Evolutionary conservation across 2,329 filamentous ascomycete species (phyloP), one percentile per base, ranked within the genome.

Genomic region (Venturia oleaginea): DNA sequence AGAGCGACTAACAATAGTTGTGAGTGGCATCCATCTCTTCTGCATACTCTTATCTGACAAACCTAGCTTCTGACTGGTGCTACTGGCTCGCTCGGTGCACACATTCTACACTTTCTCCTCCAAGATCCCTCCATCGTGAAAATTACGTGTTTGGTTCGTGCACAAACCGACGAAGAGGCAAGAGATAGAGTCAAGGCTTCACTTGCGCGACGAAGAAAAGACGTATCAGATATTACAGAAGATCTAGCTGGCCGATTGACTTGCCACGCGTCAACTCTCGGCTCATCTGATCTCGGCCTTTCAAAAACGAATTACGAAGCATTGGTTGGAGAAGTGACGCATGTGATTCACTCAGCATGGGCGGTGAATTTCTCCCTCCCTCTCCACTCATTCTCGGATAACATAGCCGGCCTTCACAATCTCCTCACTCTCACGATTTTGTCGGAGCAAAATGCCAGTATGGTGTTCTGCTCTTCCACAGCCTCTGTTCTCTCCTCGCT

Each of bases 41-140:
- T 30, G 15, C 19, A 34, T 8, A 57, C 1, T 34, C 51, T 57
- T 10, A 1, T 34, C 30, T 57, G 30, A 57, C 30, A 10, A 57
- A 34, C 3, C 6, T 34, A 57, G 3, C n/a, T 64, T 19, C 43
- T 65, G 13, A 89, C 86, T 0, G 87, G 87, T 1, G 81, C 82
- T 0, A 89, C 87, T 0, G 87, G 87, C 0, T 86, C 85, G 1
- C 77, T 89, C 0, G 87, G 87, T 1, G 79, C 83, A 0, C 85
- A 88, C 67, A 75, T 87, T 1, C 76, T 85, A 1, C 67, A 72
- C 1, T 71, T 75, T 38, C 68, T 77, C 4, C 69, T 73, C 24
- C 65, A 51, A 13, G 69, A 70, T 1, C 61, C 68, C 8, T 65
- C 69, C 34, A 72, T 77, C 4, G 64, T 69, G 2, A 74, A 74